Evolutionary conservation across 2,329 filamentous ascomycete genomes (phyloP), one percentile per base, ranked within the genome.

Genomic region (Fusarium caatingaense): DNA sequence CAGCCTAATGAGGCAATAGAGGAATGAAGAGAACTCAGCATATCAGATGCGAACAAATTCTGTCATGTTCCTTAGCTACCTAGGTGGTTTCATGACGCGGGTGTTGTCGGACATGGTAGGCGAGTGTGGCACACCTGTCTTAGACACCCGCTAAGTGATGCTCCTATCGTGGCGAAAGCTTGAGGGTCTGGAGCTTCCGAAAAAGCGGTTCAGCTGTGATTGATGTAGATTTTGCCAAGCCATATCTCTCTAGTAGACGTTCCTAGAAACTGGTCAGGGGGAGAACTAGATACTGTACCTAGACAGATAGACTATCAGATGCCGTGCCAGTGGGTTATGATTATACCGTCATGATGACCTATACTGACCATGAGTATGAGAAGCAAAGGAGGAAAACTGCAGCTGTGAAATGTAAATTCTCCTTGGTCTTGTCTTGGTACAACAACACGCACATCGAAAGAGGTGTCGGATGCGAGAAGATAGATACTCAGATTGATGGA

Each of bases 21-120:
- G 13, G 18, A 41, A 47, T 34, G 28, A 53, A 30, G 37, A 30
- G 15, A 41, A 34, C 34, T 42, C 15, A 37, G 21, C 21, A 44
- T 54, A 27, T 32, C 28, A 21, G 32, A 28, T 57, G 53, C 55
- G 42, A 56, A 57, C 37, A 61, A 30, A 30, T 27, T 45, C 8
- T 61, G 37, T 44, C 21, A 53, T 42, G 49, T 60, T 60, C 56
- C 40, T n/a, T 44, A 11, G 34, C 34, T 37, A 37, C 34, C 16
- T 13, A 32, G 30, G 51, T 42, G 60, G 69, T 69, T 74, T 74
- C 69, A 71, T 69, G 63, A 69, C 71, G 66, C 72, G 68, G 65
- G 60, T 60, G 53, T 69, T 61, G 64, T 66, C 65, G 69, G 67
- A 60, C 68, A 65, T 51, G 42, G 60, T 63, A 60, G 53, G 57